phyloP scores from a whole-genome alignment of 2,329 filamentous ascomycete species.

The Colletotrichum sp. region DNA sequence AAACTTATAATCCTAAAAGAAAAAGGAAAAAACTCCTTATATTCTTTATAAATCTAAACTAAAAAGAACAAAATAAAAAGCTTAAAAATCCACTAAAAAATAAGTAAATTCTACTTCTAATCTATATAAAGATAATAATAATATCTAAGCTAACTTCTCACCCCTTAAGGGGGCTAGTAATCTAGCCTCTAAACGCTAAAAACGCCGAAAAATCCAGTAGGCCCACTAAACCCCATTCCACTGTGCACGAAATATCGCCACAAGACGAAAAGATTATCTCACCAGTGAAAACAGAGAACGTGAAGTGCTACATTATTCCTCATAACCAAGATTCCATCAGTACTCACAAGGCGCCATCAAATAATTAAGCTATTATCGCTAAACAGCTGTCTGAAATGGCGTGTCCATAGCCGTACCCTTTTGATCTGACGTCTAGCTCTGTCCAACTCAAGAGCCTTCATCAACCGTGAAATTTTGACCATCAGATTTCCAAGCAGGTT shows the following conservation, averaged over 20 bases:
- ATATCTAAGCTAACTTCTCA: no score
- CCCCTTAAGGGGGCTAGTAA: no score
- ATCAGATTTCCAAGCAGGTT: background rate
- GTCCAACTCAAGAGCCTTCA: accelerated
- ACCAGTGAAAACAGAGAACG: background rate
- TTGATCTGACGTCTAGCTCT: background rate
- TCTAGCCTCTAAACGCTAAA: no score
- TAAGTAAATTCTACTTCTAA: no score
- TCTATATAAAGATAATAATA: no score
- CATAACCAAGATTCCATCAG: accelerated
- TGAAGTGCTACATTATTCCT: background rate
- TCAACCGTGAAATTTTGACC: background rate
- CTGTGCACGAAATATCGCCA: background rate
- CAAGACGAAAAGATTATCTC: accelerated
- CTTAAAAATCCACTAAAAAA: no score
- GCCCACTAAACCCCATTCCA: no score
- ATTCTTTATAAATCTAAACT: no score
- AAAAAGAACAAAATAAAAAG: no score
- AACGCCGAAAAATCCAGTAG: no score
- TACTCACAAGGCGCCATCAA: background rate
- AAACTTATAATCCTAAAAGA: no score
- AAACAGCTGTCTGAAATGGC: background rate
- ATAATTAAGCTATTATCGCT: background rate
- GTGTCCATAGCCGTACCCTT: background rate
- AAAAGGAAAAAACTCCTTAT: no score